Evolutionary conservation across 2,329 filamentous ascomycete genomes (phyloP).

Genomic region (Knufia petricola): DNA sequence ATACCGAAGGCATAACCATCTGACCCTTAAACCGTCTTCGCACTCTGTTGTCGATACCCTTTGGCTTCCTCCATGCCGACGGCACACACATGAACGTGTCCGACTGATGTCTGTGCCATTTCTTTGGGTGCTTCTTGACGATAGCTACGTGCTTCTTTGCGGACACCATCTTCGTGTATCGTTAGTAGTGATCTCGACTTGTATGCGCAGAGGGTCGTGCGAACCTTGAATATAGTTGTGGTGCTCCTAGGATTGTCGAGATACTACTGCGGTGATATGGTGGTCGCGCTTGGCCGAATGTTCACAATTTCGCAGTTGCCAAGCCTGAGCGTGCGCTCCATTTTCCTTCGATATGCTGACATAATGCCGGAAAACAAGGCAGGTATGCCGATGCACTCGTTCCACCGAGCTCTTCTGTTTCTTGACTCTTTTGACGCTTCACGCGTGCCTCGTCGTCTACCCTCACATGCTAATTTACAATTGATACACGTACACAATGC

Average conservation of each 20-base stretch:
- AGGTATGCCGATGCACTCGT: neutral
- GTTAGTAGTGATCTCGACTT: constrained; percentile 16
- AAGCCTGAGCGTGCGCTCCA: neutral
- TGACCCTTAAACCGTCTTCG: constrained; percentile 95
- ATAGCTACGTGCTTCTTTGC: constrained; percentile 99
- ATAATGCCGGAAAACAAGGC: neutral
- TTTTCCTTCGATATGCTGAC: too few species aligned
- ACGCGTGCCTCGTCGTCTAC: too few species aligned
- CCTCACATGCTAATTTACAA: too few species aligned
- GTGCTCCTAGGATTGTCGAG: constrained; percentile 3
- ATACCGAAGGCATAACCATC: constrained; percentile 95
- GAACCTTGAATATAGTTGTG: constrained; percentile 27
- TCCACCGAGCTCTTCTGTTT: neutral
- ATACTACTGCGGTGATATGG: constrained; percentile 22
- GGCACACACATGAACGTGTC: constrained; percentile 92
- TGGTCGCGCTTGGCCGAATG: neutral
- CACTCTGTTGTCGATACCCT: constrained; percentile 99
- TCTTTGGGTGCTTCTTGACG: constrained; percentile 99
- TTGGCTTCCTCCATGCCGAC: constrained; percentile 95
- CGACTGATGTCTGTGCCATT: constrained; percentile 95
- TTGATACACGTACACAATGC: too few species aligned
- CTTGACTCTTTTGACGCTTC: too few species aligned
- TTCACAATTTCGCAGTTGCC: constrained; percentile 8
- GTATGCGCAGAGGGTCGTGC: constrained; percentile 7
- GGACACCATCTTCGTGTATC: constrained; percentile 71